Evolutionary conservation across 805 yeast species (phyloP).

Genomic region (Wickerhamomyces strasburgensis): DNA sequence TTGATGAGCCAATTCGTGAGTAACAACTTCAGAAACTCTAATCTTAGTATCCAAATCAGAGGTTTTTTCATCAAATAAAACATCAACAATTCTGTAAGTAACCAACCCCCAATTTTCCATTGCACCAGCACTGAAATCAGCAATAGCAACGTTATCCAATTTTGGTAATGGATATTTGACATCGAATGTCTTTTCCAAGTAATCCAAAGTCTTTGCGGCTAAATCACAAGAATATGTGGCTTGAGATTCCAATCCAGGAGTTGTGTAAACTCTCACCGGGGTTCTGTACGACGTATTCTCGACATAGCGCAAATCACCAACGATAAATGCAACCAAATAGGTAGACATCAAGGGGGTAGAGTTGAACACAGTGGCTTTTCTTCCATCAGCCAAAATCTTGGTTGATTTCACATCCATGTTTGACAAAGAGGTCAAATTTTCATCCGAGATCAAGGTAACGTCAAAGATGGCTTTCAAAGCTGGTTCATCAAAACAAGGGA

Average conservation of each 20-base stretch:
- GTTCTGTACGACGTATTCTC: conserved; percentile 61
- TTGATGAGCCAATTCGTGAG: conserved; percentile 87
- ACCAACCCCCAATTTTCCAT: conserved; percentile 86
- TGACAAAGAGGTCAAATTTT: conserved; percentile 54
- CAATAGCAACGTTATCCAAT: conserved; percentile 77
- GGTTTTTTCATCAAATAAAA: conserved; percentile 65
- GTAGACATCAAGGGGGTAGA: conserved; percentile 82
- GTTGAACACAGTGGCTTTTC: conserved; percentile 57
- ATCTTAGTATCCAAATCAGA: conserved; percentile 60
- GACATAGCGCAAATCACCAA: conserved; percentile 72
- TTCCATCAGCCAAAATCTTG: conserved; percentile 35
- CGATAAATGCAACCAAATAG: conserved; percentile 78
- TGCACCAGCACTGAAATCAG: conserved; percentile 82
- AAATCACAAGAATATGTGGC: conserved; percentile 71
- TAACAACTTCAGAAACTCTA: conserved; percentile 80
- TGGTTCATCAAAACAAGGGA: conserved; percentile 86
- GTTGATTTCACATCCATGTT: conserved; percentile 63
- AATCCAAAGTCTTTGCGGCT: conserved; percentile 69
- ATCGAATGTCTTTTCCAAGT: conserved; percentile 68
- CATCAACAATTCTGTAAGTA: conserved; percentile 73
- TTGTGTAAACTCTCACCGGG: conserved; percentile 77
- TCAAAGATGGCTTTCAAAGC: conserved; percentile 71
- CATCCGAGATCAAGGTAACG: conserved; percentile 53
- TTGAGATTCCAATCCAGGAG: conserved; percentile 68
- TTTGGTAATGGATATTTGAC: conserved; percentile 77